These are phyloP conservation scores for Xylaria sp. DNA, from an alignment of 2,329 filamentous ascomycete genomes.

Conservation along the genomic window DNA sequence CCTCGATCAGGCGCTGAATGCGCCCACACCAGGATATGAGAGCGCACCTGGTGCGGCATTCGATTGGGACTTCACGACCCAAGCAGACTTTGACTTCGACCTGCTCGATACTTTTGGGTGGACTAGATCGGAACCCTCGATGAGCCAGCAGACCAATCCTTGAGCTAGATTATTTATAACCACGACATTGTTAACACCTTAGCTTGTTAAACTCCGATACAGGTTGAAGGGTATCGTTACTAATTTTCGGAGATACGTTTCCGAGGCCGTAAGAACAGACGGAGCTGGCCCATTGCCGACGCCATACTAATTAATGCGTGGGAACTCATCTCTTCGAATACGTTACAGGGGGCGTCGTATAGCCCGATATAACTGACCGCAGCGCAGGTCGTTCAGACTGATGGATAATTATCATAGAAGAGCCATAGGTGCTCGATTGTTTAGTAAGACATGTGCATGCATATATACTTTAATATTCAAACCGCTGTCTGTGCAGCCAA, in stretches of 20 bases:
- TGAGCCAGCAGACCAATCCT: conserved; percentile 37
- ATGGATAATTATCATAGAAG: background rate
- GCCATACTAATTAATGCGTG: background rate
- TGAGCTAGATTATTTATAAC: conserved; percentile 14
- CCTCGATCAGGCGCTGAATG: conserved; percentile 60
- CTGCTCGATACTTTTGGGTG: conserved; percentile 62
- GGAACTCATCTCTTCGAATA: background rate
- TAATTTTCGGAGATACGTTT: background rate
- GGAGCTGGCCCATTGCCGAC: background rate
- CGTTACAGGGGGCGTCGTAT: background rate
- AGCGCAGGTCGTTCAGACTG: background rate
- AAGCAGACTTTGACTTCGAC: conserved; percentile 58
- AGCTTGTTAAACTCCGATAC: background rate
- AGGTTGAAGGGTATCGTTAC: background rate
- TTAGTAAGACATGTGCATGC: conserved; percentile 29
- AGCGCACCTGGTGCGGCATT: conserved; percentile 37
- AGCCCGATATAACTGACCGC: background rate
- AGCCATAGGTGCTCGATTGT: conserved; percentile 19
- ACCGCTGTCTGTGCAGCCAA: conserved; percentile 6
- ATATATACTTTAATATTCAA: conserved; percentile 28
- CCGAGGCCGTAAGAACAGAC: background rate
- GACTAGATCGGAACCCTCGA: conserved; percentile 48
- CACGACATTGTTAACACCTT: background rate
- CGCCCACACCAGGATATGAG: conserved; percentile 39
- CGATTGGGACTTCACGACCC: conserved; percentile 51